Conservation (phyloP, 768 basidiomycete genomes). For the Auriscalpium orientale region DNA sequence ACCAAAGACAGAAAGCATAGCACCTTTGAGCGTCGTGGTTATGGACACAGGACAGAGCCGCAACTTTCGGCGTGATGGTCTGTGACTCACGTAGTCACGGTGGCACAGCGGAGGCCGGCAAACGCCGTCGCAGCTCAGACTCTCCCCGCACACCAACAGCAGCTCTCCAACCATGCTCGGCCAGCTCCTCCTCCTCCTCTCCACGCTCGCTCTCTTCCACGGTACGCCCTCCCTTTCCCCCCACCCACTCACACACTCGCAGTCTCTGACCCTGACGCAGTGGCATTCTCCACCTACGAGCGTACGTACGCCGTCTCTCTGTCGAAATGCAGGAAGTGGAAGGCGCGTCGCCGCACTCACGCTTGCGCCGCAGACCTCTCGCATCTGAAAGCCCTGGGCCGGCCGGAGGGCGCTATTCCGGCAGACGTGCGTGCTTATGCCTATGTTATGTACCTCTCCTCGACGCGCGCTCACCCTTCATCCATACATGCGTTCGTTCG, state of each 20-base stretch:
- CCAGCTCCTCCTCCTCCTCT: constrained; percentile 3
- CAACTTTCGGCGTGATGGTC: too few relatives aligned
- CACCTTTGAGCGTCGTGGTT: too few relatives aligned
- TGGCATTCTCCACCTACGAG: constrained; percentile 77
- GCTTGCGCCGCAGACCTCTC: constrained; percentile 55
- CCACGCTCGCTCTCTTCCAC: constrained; percentile 8
- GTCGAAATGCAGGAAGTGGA: neutral
- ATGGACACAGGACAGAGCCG: too few relatives aligned
- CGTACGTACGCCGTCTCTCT: constrained; percentile 39
- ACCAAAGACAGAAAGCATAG: too few relatives aligned
- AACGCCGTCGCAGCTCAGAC: too few relatives aligned
- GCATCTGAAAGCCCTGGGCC: constrained; percentile 65
- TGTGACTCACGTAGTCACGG: too few relatives aligned
- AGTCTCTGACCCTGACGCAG: constrained; percentile 29
- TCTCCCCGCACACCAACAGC: too few relatives aligned
- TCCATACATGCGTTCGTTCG: neutral
- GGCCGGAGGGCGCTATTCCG: constrained; percentile 61
- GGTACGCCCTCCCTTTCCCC: neutral
- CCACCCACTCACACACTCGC: too few relatives aligned
- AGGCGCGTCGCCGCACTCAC: too few relatives aligned
- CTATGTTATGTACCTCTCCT: too few relatives aligned
- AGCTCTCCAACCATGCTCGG: constrained; percentile 11
- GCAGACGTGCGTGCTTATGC: constrained; percentile 56
- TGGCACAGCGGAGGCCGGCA: too few relatives aligned
- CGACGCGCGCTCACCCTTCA: too few relatives aligned